Base-by-base conservation (phyloP, 2,329 filamentous ascomycete genomes). In the Simplicillium aogashimaense region DNA sequence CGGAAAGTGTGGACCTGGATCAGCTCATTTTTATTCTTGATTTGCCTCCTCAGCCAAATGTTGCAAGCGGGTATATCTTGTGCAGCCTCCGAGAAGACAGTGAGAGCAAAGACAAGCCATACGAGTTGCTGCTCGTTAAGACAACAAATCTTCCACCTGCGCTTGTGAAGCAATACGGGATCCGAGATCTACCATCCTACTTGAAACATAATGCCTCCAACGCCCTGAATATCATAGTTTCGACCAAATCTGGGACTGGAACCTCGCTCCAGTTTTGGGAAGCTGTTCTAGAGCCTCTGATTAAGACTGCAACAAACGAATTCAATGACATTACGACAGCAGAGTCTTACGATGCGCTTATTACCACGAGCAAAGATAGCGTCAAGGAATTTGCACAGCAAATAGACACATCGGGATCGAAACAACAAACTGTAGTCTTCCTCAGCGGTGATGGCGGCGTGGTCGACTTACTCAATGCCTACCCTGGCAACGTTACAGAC, bases 371-470 rank as follows among this genome's bases (percentile, higher is more conserved):
- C 17, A 81, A 74, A 25, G 64, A 72, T 1, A 84, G 75, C 11
- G 72, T 95, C 32, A 66, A 68, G 6, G 66, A 83, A 1, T 76
- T 94, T 39, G 75, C 82, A 0, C 50, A 47, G 3, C 35, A 49
- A 3, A 48, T 68, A 5, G 49, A 37, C 8, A 14, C 32, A 3
- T n/a, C 29, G 1, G 12, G 56, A n/a, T 41, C 42, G n/a, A 41
- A 45, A 39, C 39, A 47, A 20, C 38, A 81, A 53, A 79, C 80
- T 0, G 69, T 95, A 18, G 62, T 95, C 25, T 71, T 97, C 11
- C 69, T 95, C 5, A 90, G 84, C 37, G 90, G 90, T 7, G 90
- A 97, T 57, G 90, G 90, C 12, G 90, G 88, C 6, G 60, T 94
- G 2, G 74, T 88, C 14, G 90, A 97, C 50, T 66, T 92, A 1